These are phyloP conservation scores for Xylaria telfairii DNA, from an alignment of 495 filamentous ascomycete species.

Conservation along the genomic window DNA sequence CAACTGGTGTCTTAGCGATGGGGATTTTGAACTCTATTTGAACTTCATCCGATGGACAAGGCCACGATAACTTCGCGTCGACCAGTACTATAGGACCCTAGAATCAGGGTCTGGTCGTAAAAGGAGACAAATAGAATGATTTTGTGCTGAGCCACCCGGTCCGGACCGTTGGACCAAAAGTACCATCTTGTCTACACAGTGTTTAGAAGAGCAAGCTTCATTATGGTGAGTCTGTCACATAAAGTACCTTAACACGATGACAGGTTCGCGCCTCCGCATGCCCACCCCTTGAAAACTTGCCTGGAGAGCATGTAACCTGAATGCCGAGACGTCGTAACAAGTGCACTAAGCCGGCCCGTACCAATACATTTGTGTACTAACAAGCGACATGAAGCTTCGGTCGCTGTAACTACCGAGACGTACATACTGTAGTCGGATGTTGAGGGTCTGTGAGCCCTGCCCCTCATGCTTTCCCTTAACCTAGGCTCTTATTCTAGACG, in stretches of 20 bases:
- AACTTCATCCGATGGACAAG: constrained; percentile 9
- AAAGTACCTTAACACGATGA: neutral
- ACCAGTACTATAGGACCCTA: neutral
- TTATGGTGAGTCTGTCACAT: neutral
- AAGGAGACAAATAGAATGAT: neutral
- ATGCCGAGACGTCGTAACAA: neutral
- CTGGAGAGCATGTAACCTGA: neutral
- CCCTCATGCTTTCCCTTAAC: neutral
- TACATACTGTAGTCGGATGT: constrained; percentile 5
- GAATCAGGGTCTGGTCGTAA: neutral
- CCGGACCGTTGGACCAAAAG: constrained; percentile 14
- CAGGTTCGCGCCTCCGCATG: neutral
- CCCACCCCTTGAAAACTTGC: neutral
- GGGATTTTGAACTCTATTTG: constrained; percentile 18
- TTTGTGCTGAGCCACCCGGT: neutral
- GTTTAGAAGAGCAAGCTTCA: neutral
- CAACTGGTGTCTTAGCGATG: constrained; percentile 14
- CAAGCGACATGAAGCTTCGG: neutral
- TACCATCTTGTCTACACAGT: constrained; percentile 8
- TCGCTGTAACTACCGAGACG: neutral
- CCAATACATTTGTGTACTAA: constrained; percentile 2
- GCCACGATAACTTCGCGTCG: neutral
- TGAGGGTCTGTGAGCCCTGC: neutral
- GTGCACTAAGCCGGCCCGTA: neutral
- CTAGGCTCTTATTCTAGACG: constrained; percentile 4